Percentiles rank a stretch among this genome's conserved stretches.
Conservation (phyloP, 495 filamentous ascomycete species). For the Neurospora cerealis region DNA sequence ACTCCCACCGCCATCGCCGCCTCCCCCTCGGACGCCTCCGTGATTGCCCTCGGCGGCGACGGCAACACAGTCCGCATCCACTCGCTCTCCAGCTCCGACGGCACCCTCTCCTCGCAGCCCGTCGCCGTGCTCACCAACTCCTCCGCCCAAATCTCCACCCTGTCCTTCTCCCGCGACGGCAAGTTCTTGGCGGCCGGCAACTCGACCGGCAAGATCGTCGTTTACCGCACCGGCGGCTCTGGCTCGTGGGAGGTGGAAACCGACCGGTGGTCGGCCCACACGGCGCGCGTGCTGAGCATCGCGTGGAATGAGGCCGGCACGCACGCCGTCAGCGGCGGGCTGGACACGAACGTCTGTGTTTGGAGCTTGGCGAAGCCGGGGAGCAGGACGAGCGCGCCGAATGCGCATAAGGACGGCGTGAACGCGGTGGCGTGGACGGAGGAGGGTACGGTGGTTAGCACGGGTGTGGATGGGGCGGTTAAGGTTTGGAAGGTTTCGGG, state of each 20-base stretch:
- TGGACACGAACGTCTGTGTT: slow-evolving; percentile 85
- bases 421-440: slow-evolving; percentile 79
- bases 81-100: slow-evolving; percentile 36
- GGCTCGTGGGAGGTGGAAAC: slow-evolving; percentile 50
- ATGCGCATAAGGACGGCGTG: slow-evolving; percentile 93
- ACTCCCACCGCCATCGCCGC: slow-evolving; percentile 63
- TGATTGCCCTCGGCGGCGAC: slow-evolving; percentile 68
- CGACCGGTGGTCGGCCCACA: slow-evolving; percentile 86
- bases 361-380: slow-evolving; percentile 85
- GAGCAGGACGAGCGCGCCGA: slow-evolving; percentile 62
- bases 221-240: slow-evolving; percentile 45
- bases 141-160: slow-evolving; percentile 48
- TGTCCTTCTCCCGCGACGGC: slow-evolving; percentile 72
- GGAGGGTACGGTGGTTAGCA: slow-evolving; percentile 60
- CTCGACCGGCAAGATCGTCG: slow-evolving; percentile 73
- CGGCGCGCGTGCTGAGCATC: slow-evolving; percentile 71
- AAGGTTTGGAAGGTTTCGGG: slow-evolving; percentile 80
- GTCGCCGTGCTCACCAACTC: slow-evolving; percentile 40
- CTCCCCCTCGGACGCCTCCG: slow-evolving; percentile 27
- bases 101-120: slow-evolving; percentile 29
- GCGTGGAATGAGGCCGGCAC: slow-evolving; percentile 69
- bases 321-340: slow-evolving; percentile 69
- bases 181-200: slow-evolving; percentile 70
- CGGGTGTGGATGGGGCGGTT: slow-evolving; percentile 78
- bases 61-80: slow-evolving; percentile 65